A percentile compares a stretch with the other conserved stretches of the same genome.
phyloP scores from a whole-genome alignment of 1,284 basidiomycete species.

The Boletus austroedulis region DNA sequence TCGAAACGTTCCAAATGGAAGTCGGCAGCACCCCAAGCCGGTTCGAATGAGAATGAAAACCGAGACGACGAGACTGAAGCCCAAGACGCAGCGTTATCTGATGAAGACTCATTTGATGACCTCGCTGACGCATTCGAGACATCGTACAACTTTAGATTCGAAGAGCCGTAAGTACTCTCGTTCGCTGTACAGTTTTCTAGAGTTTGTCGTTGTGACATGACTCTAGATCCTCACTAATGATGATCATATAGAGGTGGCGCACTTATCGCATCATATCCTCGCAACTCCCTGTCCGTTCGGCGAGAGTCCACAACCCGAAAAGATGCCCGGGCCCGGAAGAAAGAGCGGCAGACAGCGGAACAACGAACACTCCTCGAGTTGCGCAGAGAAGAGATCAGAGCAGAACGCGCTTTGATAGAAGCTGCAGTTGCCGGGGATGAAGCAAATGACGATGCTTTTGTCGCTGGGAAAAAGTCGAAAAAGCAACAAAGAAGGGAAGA shows the following conservation, averaged over 20 bases:
- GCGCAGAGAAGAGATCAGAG: slow-evolving; percentile 73
- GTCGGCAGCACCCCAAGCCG: slow-evolving; percentile 32
- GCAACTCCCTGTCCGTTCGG: slow-evolving; percentile 70
- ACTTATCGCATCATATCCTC: slow-evolving; percentile 78
- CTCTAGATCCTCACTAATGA: slow-evolving; percentile 4
- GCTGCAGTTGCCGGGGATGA: slow-evolving; percentile 15
- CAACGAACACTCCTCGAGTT: slow-evolving; percentile 75
- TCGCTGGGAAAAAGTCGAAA: slow-evolving; percentile 34
- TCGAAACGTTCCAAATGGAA: slow-evolving; percentile 28
- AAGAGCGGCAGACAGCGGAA: slow-evolving; percentile 78
- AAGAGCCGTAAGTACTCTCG: slow-evolving; percentile 72
- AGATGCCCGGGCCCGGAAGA: slow-evolving; percentile 73
- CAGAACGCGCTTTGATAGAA: slow-evolving; percentile 55
- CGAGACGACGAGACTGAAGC: slow-evolving; percentile 36
- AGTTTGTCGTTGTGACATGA: not conserved
- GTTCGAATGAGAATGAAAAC: slow-evolving; percentile 15
- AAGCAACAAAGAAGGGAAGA: slow-evolving; percentile 64
- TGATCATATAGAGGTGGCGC: slow-evolving; percentile 57
- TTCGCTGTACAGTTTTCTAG: not conserved
- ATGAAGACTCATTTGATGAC: slow-evolving; percentile 66
- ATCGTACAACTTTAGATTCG: slow-evolving; percentile 93
- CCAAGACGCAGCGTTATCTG: slow-evolving; percentile 35
- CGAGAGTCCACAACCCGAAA: slow-evolving; percentile 79
- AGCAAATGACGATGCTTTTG: not conserved
- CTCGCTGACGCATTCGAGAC: slow-evolving; percentile 71